phyloP scores from a whole-genome alignment of 352 stramenopile genomes.

The Elongisporangium prolatum region DNA sequence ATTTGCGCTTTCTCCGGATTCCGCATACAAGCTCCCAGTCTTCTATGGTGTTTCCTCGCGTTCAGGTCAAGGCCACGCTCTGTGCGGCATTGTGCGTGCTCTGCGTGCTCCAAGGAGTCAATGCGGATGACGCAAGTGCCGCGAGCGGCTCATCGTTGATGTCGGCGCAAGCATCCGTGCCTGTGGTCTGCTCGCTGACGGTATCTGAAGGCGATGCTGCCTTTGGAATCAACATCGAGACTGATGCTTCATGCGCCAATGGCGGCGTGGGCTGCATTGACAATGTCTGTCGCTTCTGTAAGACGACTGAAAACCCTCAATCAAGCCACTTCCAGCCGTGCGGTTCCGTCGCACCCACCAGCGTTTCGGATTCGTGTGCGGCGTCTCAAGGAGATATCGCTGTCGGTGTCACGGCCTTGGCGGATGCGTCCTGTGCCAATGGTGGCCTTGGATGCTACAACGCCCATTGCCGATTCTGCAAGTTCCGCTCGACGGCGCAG shows the following conservation, averaged over 20 bases:
- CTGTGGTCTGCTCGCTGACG: slow-evolving; percentile 10
- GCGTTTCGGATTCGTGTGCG: slow-evolving; percentile 2
- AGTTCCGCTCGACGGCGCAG: slow-evolving; percentile 6
- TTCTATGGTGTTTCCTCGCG: background rate
- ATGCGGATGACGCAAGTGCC: background rate
- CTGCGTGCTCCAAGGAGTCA: background rate
- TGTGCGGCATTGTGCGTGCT: background rate
- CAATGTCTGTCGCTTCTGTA: slow-evolving; percentile 32
- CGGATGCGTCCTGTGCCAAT: slow-evolving; percentile 6
- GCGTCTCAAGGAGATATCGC: slow-evolving; percentile 5
- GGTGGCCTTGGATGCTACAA: slow-evolving; percentile 17
- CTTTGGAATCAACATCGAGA: slow-evolving; percentile 31
- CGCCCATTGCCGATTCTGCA: slow-evolving; percentile 15
- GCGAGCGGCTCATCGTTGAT: background rate
- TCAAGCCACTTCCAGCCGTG: slow-evolving; percentile 3
- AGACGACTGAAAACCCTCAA: slow-evolving; percentile 3
- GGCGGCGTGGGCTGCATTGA: slow-evolving; percentile 37
- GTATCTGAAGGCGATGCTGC: slow-evolving; percentile 20
- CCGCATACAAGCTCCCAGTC: no score
- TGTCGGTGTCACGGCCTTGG: slow-evolving; percentile 12
- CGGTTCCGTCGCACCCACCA: background rate
- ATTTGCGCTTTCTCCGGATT: background rate
- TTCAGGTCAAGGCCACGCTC: background rate
- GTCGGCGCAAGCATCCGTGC: background rate
- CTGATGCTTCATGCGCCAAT: slow-evolving; percentile 21